Conservation (phyloP, 2,329 filamentous ascomycete species). For the Trichoderma gracile region DNA sequence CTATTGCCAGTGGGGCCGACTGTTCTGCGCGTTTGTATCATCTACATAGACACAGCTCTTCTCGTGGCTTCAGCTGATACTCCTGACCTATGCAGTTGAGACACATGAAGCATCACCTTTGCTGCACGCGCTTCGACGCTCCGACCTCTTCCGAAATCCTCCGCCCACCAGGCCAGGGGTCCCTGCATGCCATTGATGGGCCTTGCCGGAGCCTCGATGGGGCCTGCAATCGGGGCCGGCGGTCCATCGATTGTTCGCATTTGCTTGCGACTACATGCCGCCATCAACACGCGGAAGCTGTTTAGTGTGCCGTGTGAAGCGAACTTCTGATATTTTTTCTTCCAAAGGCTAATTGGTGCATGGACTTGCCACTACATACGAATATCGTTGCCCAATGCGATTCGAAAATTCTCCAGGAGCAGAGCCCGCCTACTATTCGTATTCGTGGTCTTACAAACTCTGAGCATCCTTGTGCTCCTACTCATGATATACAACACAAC, state of each 20-base stretch:
- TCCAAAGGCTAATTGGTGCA: too few relatives aligned
- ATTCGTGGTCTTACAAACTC: not conserved
- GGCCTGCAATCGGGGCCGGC: conserved; percentile 16
- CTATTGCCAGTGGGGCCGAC: too few relatives aligned
- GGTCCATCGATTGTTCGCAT: conserved; percentile 20
- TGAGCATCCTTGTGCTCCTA: not conserved
- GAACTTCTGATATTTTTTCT: too few relatives aligned
- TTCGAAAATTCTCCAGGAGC: not conserved
- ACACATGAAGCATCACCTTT: conserved; percentile 21
- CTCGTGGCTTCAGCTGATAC: conserved; percentile 6
- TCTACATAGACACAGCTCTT: not conserved
- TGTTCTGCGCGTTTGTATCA: not conserved
- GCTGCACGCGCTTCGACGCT: not conserved
- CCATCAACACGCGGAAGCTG: not conserved
- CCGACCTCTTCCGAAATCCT: conserved; percentile 21
- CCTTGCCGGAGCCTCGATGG: conserved; percentile 22
- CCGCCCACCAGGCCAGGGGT: conserved; percentile 4
- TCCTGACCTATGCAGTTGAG: conserved; percentile 20
- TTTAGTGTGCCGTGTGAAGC: too few relatives aligned
- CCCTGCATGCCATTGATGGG: conserved; percentile 21
- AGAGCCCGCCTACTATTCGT: not conserved
- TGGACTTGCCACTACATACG: not conserved
- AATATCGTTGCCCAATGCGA: not conserved
- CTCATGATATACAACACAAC: not conserved
- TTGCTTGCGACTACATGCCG: not conserved